These are phyloP conservation scores for Zygoascus hellenicus DNA, from an alignment of 1,139 yeast species.

Conservation along the genomic window DNA sequence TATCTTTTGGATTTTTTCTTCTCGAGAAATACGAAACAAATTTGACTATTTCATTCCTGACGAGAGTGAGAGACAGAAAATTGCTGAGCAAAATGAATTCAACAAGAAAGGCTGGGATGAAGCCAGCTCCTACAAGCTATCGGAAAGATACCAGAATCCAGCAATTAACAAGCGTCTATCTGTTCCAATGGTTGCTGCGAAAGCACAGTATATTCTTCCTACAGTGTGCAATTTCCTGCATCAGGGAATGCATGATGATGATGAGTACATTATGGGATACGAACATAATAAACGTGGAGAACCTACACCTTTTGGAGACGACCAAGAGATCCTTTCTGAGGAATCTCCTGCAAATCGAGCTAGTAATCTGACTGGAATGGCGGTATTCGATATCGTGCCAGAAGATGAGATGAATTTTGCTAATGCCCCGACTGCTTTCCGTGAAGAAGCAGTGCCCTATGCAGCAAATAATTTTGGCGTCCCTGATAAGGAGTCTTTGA, in stretches of 20 bases:
- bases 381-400: conserved; percentile 27
- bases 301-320: conserved; percentile 7
- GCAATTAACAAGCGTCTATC: conserved; percentile 27
- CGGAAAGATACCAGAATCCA: conserved; percentile 32
- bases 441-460: conserved; percentile 7
- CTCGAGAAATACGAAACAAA: conserved; percentile 21
- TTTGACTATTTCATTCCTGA: conserved; percentile 31
- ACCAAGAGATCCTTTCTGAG: not conserved
- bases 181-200: conserved; percentile 35
- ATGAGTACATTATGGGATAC: conserved; percentile 7
- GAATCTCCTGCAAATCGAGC: not conserved
- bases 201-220: conserved; percentile 26
- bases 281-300: conserved; percentile 9
- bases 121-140: conserved; percentile 14
- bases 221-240: conserved; percentile 17
- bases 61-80: conserved; percentile 21
- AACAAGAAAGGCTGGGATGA: conserved; percentile 6
- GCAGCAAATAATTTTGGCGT: conserved; percentile 2
- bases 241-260: conserved; percentile 12
- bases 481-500: no score
- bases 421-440: conserved; percentile 5
- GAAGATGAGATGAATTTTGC: conserved; percentile 29
- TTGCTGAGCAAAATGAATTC: conserved; percentile 17
- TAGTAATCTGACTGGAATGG: not conserved
- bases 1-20: conserved; percentile 29